Conservation (phyloP, 331 rosid genomes). For the Malus hybrid region DNA sequence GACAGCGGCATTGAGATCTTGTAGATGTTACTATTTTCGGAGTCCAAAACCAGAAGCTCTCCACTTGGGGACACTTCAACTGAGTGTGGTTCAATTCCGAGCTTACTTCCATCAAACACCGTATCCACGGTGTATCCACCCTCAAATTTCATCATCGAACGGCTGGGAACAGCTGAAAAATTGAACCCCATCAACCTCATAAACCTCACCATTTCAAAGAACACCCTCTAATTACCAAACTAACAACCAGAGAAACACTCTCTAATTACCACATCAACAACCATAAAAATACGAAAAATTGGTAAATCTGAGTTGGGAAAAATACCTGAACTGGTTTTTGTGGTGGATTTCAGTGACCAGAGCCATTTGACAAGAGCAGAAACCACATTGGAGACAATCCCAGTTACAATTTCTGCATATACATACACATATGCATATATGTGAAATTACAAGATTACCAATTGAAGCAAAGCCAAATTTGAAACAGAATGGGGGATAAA, state of each 20-base stretch:
- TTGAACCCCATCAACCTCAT: slow-evolving; percentile 12
- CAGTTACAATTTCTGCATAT: slow-evolving; percentile 64
- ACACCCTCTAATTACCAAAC: not conserved
- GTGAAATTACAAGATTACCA: slow-evolving; percentile 9
- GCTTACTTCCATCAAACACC: slow-evolving; percentile 83
- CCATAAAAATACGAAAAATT: not conserved
- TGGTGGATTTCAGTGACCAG: slow-evolving; percentile 73
- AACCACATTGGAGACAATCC: slow-evolving; percentile 74
- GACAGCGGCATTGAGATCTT: slow-evolving; percentile 70
- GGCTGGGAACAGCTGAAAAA: slow-evolving; percentile 52
- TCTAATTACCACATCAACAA: not conserved
- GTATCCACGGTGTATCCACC: slow-evolving; percentile 85
- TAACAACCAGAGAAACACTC: not conserved
- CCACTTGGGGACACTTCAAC: slow-evolving; percentile 61
- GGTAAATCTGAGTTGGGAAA: slow-evolving; percentile 10
- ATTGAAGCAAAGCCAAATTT: slow-evolving; percentile 6
- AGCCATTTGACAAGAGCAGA: slow-evolving; percentile 80
- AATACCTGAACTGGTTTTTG: slow-evolving; percentile 48
- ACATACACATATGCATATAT: not conserved
- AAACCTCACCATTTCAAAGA: slow-evolving; percentile 5
- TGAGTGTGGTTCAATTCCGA: slow-evolving; percentile 89
- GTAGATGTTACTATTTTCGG: slow-evolving; percentile 82
- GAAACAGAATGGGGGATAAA: not conserved
- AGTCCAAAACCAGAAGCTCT: slow-evolving; percentile 79
- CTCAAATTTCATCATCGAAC: slow-evolving; percentile 94